Evolutionary conservation across 2,329 filamentous ascomycete genomes (phyloP), one percentile per base, ranked within the genome.

Genomic region (Pseudopyricularia javanii): DNA sequence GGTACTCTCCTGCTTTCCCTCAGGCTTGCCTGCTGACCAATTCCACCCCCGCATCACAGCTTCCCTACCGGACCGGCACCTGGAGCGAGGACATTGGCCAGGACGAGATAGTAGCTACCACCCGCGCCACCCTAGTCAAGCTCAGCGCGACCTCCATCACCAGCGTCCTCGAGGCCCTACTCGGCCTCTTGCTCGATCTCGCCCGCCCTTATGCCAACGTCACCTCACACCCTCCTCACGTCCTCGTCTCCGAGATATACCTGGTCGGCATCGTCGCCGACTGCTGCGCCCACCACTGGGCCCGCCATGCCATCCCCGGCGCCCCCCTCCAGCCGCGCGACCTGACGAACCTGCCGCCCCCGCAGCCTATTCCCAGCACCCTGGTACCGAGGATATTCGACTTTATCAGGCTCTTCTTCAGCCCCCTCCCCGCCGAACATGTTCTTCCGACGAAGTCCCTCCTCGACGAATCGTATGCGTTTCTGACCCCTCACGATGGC

Each of bases 191-290:
- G 47, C 79, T 83, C 62, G 78, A 82, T 35, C 70, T 84, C 37
- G 68, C 71, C 28, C 74, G 74, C 50, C 75, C 78, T 3, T 80
- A 79, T 61, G 73, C 73, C 56, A 66, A 61, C 49, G 67, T 78
- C 53, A 65, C 72, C 47, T 66, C 69, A 22, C 80, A 82, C 59
- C 80, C 81, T 2, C 68, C 72, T 35, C 78, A 83, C 60, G 72
- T 86, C 51, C 67, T 85, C 32, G 72, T 79, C 48, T 85, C 83
- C 17, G 82, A 86, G 63, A 68, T 82, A 49, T 85, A 82, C 59
- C 69, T 85, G n/a, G 65, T 85, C 50, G 74, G 77, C 49, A 69
- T 86, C 43, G 72, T 82, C 34, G 79, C 81, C 61, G 81, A 85
- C 60, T 86, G 82, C 62, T 85, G 80, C 59, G 73, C 75, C 50